Evolutionary conservation across 257 asterid genomes (phyloP), one percentile per base, ranked within the genome.

Genomic region (Leptodermis oblonga): DNA sequence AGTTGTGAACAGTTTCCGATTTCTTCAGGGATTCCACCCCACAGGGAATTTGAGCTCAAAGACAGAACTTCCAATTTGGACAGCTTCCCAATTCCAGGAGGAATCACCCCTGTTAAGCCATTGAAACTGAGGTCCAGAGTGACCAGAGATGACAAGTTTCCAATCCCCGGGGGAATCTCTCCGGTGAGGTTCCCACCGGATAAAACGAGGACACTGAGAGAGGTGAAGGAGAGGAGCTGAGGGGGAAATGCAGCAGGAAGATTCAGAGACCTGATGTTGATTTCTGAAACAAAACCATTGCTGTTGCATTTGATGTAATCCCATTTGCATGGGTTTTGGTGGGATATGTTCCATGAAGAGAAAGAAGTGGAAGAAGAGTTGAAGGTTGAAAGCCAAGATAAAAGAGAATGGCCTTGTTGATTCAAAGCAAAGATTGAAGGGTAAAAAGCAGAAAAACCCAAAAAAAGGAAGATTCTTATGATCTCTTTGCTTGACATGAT

Each of bases 341-440:
- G 85, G 0, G 74, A 59, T 17, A 70, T 65, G 55, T 80, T 75
- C 95, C 95, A 88, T 12, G 95, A 84, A 53, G 86, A 81, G 82
- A 88, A 88, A 55, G 55, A 77, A 49, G 53, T 25, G 0, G 78
- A 74, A 31, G 88, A 74, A 31, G 87, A 73, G 62, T 83, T 75
- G 88, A 84, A 83, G 45, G 85, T 75, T 22, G 92, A 80, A 73
- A 88, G 86, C 92, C 95, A 88, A 59, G 87, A 67, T 17, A 88
- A 45, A 61, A 88, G 83, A 61, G 90, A 73, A 4, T 76, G 74
- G 65, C 87, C 90, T 83, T 88, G 92, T 75, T 80, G 86, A 75
- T 86, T 88, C 76, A 85, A 68, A 65, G 82, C 86, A 67, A 61
- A 78, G 75, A 77, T 78, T 48, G 58, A 20, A 58, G 83, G 81